These are phyloP conservation scores for Setomelanomma holmii DNA, from an alignment of 2,329 filamentous ascomycete species.

Conservation along the genomic window DNA sequence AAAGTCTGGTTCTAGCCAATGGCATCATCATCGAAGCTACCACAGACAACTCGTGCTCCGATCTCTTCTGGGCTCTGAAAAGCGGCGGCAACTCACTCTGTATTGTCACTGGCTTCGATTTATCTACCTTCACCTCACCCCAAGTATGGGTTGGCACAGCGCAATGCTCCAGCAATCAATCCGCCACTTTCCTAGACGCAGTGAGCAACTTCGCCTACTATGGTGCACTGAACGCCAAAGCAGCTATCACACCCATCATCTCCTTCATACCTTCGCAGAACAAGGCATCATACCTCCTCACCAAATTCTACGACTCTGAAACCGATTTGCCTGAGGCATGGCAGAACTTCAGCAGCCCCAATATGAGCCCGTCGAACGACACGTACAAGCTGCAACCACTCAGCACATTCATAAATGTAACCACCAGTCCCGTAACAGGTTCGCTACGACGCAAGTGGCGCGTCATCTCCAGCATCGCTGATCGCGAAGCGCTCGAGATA, in stretches of 20 bases:
- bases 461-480: slow-evolving; percentile 9
- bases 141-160: slow-evolving; percentile 3
- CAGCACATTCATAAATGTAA: not conserved
- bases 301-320: slow-evolving; percentile 13
- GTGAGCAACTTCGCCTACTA: slow-evolving; percentile 14
- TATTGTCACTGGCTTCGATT: slow-evolving; percentile 9
- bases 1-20: slow-evolving; percentile 29
- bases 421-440: not conserved
- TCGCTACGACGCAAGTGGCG: slow-evolving; percentile 5
- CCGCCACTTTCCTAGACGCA: slow-evolving; percentile 4
- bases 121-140: slow-evolving; percentile 5
- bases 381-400: slow-evolving; percentile 1
- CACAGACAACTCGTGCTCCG: slow-evolving; percentile 19
- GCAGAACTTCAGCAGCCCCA: slow-evolving; percentile 15
- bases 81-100: slow-evolving; percentile 27
- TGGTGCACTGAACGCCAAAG: slow-evolving; percentile 12
- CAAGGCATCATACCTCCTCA: slow-evolving; percentile 1
- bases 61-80: slow-evolving; percentile 36
- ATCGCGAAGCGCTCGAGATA: slow-evolving; percentile 5
- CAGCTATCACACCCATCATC: slow-evolving; percentile 12
- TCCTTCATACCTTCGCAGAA: not conserved
- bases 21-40: slow-evolving; percentile 23
- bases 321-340: slow-evolving; percentile 4
- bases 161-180: not conserved
- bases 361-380: slow-evolving; percentile 2